Evolutionary conservation across 192 early-diverging fungal genomes (phyloP), one percentile per base, ranked within the genome.

Genomic region (Irineochytrium annulatum): DNA sequence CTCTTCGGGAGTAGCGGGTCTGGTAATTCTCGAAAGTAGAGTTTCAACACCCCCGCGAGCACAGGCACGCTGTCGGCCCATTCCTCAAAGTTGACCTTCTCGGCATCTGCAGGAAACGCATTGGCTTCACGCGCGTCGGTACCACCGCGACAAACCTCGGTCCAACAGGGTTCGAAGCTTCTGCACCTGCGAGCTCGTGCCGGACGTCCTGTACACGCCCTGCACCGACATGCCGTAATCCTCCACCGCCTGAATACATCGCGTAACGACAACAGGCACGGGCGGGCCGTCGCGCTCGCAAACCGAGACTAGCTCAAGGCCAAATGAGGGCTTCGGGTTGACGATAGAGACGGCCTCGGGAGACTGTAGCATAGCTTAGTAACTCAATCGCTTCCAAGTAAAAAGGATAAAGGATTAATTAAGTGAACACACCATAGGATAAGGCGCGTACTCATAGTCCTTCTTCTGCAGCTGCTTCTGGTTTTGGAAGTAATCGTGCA

Each of bases 11-110:
- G 76, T 0, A 97, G 71, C 0, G 91, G 87, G 37, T 93, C 91
- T 3, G 93, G 91, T n/a, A 99, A 70, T 69, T 97, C 93, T 29
- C 96, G 80, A 69, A 99, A 89, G 81, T 89, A 99, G 46, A 94
- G 76, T 68, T 99, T 99, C 2, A 99, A 70, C 26, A 90, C 86
- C 48, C 91, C 84, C 22, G 92, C 73, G 5, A 95, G 75, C 55
- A 84, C 88, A 69, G 93, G 89, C 34, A 99, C 84, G 61, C 97
- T 93, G 2, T 75, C 71, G 31, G 79, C 71, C 20, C 85, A 83
- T 34, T 68, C 63, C 5, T 77, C 76, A 43, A 94, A 58, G 60
- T 90, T 79, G 0, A 89, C 85, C 11, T 77, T 62, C 27, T 85
- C 77, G 3, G 80, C 80, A 46, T 89, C 88, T 76, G 62, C 27